These are phyloP conservation scores for Paramecium caudatum DNA, from an alignment of 73 alveolate genomes.

Conservation along the genomic window DNA sequence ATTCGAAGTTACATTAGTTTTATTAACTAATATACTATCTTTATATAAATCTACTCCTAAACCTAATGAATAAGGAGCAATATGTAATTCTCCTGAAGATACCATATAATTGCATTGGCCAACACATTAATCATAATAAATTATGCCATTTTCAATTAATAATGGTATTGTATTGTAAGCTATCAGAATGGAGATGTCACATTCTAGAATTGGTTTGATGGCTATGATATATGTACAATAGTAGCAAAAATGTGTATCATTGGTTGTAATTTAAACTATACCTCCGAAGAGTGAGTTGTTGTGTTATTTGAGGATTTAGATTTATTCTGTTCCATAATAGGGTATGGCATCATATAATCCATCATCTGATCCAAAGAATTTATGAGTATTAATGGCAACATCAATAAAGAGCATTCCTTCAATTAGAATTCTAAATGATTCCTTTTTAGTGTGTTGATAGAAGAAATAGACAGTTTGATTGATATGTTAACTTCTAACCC, in stretches of 20 bases:
- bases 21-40: too few species aligned
- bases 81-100: neutral
- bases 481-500: neutral
- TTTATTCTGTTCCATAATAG: neutral
- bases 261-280: neutral
- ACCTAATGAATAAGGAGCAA: neutral
- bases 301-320: neutral
- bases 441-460: neutral
- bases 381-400: slow-evolving; percentile 11
- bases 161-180: slow-evolving; percentile 11
- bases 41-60: neutral
- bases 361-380: neutral
- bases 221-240: slow-evolving; percentile 34
- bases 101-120: neutral
- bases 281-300: slow-evolving; percentile 43
- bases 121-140: slow-evolving; percentile 21
- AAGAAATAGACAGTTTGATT: slow-evolving; percentile 13
- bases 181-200: neutral
- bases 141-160: neutral
- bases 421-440: neutral
- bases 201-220: neutral
- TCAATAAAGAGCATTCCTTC: neutral
- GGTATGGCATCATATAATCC: neutral
- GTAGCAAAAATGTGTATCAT: neutral
- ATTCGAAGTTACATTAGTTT: too few species aligned